Base-by-base conservation (phyloP, 768 basidiomycete species). In the Leucosporidium yakuticum region DNA sequence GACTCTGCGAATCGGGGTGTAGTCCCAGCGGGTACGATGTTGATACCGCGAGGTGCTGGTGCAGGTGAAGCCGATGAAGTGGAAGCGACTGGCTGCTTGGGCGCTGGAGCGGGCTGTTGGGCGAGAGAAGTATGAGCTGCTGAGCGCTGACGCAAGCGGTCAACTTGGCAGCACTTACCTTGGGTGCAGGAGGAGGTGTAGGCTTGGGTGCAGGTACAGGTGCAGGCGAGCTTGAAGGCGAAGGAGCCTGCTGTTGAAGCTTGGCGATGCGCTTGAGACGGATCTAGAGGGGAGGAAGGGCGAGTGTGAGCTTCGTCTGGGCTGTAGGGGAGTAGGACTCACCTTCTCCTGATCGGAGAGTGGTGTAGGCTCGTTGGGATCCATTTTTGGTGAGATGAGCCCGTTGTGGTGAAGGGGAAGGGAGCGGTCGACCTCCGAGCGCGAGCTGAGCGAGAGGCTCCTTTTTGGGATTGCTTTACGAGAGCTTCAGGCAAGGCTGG, bases 201-300 rank as follows among this genome's bases (percentile, higher is more conserved):
- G 69, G 34, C 17, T 62, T 67, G 14, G 69, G 53, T 36, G 59
- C 54, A 60, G 66, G 62, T 59, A 56, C 55, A 19, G 62, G 36
- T 20, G 60, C 14, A 17, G 55, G 53, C 7, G 80, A 79, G 51
- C 80, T 70, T 53, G 60, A 48, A 23, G 73, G 31, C 14, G 67
- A 4, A 0, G 58, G 57, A 27, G 80, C 74, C 49, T 76, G 81
- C 75, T 89, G 88, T 32, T 67, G 69, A 12, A 97, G 83, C 77
- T 89, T 91, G 39, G 90, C 92, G 62, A 98, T 83, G 64, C 94
- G 86, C 80, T 95, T 95, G 78, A 91, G 81, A 71, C 92, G 90
- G 77, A 96, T 95, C 93, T 95, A 61, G 44, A 39, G 12, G 47
- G 21, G 25, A 8, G 7, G 23, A 27, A 9, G n/a, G 23, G 21